Conservation (phyloP, 306 rosid genomes). For the Ammopiptanthus mongolicus region DNA sequence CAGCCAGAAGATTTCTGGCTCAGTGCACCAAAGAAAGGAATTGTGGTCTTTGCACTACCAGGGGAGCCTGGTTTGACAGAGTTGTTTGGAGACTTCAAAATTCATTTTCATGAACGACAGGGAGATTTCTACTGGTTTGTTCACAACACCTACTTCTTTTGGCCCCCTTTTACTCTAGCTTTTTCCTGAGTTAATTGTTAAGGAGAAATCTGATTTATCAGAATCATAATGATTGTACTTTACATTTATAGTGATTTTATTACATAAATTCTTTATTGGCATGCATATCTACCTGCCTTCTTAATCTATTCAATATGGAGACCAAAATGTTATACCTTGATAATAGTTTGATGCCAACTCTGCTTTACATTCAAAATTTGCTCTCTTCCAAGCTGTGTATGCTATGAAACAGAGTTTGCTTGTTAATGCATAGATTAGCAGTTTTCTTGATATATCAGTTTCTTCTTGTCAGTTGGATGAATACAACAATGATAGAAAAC, state of each 20-base stretch:
- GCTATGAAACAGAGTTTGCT: background rate
- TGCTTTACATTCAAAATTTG: background rate
- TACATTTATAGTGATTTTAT: background rate
- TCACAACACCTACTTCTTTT: background rate
- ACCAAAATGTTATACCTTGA: background rate
- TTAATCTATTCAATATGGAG: background rate
- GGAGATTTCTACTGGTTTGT: conserved; percentile 97
- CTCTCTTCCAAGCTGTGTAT: background rate
- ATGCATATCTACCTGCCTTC: background rate
- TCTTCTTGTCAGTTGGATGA: conserved; percentile 71
- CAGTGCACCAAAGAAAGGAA: conserved; percentile 78
- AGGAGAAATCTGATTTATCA: background rate
- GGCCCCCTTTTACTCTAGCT: background rate
- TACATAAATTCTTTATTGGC: background rate
- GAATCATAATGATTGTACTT: background rate
- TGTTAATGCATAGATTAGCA: conserved; percentile 3
- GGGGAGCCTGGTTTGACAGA: conserved; percentile 94
- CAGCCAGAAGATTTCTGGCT: conserved; percentile 98
- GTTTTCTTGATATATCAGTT: background rate
- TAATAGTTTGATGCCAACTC: background rate
- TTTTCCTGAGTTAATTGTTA: conserved; percentile 9
- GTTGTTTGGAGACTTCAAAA: conserved; percentile 85
- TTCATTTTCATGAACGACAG: conserved; percentile 80
- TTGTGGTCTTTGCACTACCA: conserved; percentile 84
- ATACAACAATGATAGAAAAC: conserved; percentile 75